A percentile compares a stretch with the other conserved stretches of the same genome.
phyloP scores from a whole-genome alignment of 345 rosid genomes.

The Abelmoschus esculentus region DNA sequence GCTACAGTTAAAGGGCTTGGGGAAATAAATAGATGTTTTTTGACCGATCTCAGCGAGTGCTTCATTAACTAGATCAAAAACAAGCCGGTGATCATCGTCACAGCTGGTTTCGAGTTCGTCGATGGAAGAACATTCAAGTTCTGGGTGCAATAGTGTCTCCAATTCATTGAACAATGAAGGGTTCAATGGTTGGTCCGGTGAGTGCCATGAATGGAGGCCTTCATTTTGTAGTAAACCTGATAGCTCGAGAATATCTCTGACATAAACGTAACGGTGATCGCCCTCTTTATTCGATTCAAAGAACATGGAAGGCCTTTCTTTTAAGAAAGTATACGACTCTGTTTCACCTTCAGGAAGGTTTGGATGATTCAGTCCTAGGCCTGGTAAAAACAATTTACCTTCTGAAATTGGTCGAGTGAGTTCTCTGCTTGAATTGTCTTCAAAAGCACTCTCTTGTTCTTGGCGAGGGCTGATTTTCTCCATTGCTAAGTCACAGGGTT shows the following conservation, averaged over 20 bases:
- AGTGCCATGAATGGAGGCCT: constrained; percentile 39
- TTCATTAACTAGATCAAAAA: constrained; percentile 60
- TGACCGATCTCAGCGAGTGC: constrained; percentile 39
- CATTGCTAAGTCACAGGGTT: constrained; percentile 7
- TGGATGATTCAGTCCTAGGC: constrained; percentile 13
- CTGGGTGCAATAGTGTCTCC: constrained; percentile 28
- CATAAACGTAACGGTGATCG: constrained; percentile 41
- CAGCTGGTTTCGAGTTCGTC: neutral
- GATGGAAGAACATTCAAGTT: constrained; percentile 17
- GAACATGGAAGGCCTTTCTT: neutral
- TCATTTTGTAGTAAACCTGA: constrained; percentile 54
- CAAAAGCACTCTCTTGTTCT: constrained; percentile 25
- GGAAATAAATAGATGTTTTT: constrained; percentile 46
- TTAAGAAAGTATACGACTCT: neutral
- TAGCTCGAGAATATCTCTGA: constrained; percentile 41
- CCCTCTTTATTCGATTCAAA: constrained; percentile 19
- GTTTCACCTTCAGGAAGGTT: constrained; percentile 3
- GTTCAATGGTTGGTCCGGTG: constrained; percentile 60
- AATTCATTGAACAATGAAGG: constrained; percentile 47
- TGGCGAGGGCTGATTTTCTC: constrained; percentile 8
- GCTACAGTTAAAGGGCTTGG: constrained; percentile 23
- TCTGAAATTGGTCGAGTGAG: constrained; percentile 5
- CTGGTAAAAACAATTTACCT: constrained; percentile 16
- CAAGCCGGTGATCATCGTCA: constrained; percentile 38
- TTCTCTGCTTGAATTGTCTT: constrained; percentile 11